phyloP scores from a whole-genome alignment of 352 stramenopile species.

The Phytophthora syringae region DNA sequence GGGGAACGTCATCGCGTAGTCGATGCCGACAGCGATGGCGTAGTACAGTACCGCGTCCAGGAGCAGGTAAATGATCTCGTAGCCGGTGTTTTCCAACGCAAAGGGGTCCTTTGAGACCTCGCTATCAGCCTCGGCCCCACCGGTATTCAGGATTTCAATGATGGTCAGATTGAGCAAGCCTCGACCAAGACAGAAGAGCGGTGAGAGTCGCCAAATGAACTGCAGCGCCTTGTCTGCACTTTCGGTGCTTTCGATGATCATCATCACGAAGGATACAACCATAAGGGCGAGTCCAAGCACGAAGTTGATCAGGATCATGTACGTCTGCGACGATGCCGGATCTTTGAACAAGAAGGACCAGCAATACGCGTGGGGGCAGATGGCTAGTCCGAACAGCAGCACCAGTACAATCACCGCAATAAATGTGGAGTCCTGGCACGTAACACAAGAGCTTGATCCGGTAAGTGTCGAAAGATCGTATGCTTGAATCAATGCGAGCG shows the following conservation, averaged over 20 bases:
- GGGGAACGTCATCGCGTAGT: constrained; percentile 51
- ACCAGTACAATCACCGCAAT: constrained; percentile 61
- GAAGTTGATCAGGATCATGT: constrained; percentile 79
- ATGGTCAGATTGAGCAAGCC: constrained; percentile 51
- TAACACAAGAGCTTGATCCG: constrained; percentile 27
- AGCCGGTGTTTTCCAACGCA: constrained; percentile 59
- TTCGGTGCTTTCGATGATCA: constrained; percentile 53
- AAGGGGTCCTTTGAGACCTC: constrained; percentile 41
- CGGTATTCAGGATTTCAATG: constrained; percentile 37
- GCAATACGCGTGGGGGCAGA: constrained; percentile 71
- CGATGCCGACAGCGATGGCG: constrained; percentile 42
- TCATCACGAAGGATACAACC: constrained; percentile 60
- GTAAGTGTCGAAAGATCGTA: constrained; percentile 43
- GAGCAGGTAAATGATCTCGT: constrained; percentile 63
- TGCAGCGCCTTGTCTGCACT: constrained; percentile 55
- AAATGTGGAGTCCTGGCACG: constrained; percentile 38
- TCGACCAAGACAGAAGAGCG: constrained; percentile 60
- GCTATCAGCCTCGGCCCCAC: constrained; percentile 28
- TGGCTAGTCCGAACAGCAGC: constrained; percentile 61
- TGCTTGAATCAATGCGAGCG: constrained; percentile 44
- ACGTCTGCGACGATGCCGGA: constrained; percentile 69
- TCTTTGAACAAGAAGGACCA: constrained; percentile 74
- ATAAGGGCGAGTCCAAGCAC: constrained; percentile 66
- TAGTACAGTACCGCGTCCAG: constrained; percentile 37
- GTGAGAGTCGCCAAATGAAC: constrained; percentile 77